These are phyloP conservation scores for Mycena vulgaris DNA, from an alignment of 768 basidiomycete genomes.

Conservation along the genomic window DNA sequence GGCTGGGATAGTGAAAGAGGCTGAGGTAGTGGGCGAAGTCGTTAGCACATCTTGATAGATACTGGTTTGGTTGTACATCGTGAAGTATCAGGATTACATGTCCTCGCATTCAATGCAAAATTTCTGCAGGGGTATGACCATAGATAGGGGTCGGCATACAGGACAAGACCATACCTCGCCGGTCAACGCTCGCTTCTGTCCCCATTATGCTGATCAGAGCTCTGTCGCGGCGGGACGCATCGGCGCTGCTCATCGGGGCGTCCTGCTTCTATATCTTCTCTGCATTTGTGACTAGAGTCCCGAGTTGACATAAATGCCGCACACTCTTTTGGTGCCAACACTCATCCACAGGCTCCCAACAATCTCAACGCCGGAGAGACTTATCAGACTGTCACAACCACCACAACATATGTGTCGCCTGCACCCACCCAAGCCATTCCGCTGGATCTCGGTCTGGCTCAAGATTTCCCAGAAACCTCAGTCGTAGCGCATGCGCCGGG, in stretches of 20 bases:
- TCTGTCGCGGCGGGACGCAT: conserved; percentile 61
- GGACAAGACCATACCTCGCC: too few relatives aligned
- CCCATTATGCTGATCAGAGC: conserved; percentile 38
- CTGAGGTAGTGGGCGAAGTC: background rate
- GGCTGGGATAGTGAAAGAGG: background rate
- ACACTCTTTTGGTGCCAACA: too few relatives aligned
- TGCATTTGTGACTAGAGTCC: conserved; percentile 43
- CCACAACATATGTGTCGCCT: background rate
- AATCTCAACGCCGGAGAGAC: conserved; percentile 3
- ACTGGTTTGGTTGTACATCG: too few relatives aligned
- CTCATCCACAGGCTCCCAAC: conserved; percentile 24
- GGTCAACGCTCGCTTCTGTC: background rate
- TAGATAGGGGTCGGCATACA: too few relatives aligned
- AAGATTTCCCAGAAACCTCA: conserved; percentile 64
- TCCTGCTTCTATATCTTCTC: conserved; percentile 61
- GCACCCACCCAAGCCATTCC: conserved; percentile 21
- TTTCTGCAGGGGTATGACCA: too few relatives aligned
- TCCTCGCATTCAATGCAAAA: too few relatives aligned
- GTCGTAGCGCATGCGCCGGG: conserved; percentile 80
- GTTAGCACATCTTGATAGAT: too few relatives aligned
- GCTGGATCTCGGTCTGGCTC: conserved; percentile 32
- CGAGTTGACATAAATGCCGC: too few relatives aligned
- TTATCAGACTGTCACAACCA: conserved; percentile 22
- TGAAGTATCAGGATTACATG: too few relatives aligned
- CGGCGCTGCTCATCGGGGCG: conserved; percentile 64